Evolutionary conservation across 495 filamentous ascomycete species (phyloP).

Genomic region (Beverwykella pulmonaria): DNA sequence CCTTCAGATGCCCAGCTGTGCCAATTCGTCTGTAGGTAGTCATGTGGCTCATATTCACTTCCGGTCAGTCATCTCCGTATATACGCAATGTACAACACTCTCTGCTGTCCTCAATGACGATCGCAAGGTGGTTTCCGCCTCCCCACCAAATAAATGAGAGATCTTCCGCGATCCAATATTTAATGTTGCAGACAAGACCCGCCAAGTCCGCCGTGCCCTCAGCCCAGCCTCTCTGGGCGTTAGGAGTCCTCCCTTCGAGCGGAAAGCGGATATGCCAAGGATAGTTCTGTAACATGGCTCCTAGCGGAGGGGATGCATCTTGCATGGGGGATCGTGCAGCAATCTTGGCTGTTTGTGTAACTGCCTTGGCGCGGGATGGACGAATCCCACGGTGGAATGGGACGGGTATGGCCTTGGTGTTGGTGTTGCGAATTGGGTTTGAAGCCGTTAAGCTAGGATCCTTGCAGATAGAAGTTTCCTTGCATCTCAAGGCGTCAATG

Average conservation of each 20-base stretch:
- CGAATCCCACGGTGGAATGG: too few relatives aligned
- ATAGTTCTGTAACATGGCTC: not conserved
- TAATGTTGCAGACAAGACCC: constrained; percentile 8
- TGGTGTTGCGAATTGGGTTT: not conserved
- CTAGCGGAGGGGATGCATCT: constrained; percentile 9
- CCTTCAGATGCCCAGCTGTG: not conserved
- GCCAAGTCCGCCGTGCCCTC: constrained; percentile 21
- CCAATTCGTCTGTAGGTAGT: constrained; percentile 1
- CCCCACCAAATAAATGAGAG: constrained; percentile 5
- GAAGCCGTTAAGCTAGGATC: constrained; percentile 4
- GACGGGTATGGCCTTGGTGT: too few relatives aligned
- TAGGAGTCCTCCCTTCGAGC: constrained; percentile 15
- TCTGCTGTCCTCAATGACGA: constrained; percentile 3
- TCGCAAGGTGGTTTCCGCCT: constrained; percentile 3
- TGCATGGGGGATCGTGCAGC: constrained; percentile 9
- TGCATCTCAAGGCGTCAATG: not conserved
- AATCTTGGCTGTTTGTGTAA: constrained; percentile 22
- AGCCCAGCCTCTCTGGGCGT: not conserved
- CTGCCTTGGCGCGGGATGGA: not conserved
- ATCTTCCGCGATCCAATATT: not conserved
- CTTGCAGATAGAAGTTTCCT: constrained; percentile 2
- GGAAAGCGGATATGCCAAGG: constrained; percentile 10
- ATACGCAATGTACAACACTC: constrained; percentile 20
- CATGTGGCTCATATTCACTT: not conserved
- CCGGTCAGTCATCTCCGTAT: constrained; percentile 9